Conservation (phyloP, 495 filamentous ascomycete genomes). For the Penicillium arizonense region DNA sequence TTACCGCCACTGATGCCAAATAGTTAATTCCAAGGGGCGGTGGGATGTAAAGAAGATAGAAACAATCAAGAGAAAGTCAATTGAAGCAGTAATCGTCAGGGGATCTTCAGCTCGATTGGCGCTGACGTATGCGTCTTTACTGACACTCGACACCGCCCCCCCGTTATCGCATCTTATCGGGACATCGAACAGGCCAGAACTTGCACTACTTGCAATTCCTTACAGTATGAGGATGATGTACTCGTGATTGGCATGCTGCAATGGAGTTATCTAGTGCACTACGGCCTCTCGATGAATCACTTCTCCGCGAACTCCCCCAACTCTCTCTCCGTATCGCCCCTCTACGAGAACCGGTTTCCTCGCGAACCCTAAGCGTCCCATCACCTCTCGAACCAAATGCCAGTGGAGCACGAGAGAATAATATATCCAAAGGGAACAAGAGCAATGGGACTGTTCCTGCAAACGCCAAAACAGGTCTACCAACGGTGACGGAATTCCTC, state of each 20-base stretch:
- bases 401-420: slow-evolving; percentile 31
- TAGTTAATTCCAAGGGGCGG: too few relatives aligned
- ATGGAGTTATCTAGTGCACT: slow-evolving; percentile 36
- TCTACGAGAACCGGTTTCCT: slow-evolving; percentile 46
- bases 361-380: slow-evolving; percentile 40
- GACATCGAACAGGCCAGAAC: too few relatives aligned
- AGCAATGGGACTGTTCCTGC: slow-evolving; percentile 28
- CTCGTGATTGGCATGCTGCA: background rate
- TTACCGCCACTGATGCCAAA: background rate
- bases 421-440: slow-evolving; percentile 31
- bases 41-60: too few relatives aligned
- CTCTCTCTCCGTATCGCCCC: slow-evolving; percentile 49
- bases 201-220: slow-evolving; percentile 1
- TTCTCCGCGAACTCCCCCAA: slow-evolving; percentile 44
- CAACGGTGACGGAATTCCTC: slow-evolving; percentile 35
- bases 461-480: slow-evolving; percentile 23
- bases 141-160: too few relatives aligned
- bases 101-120: too few relatives aligned
- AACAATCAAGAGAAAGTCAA: too few relatives aligned
- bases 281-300: slow-evolving; percentile 40
- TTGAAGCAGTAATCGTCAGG: too few relatives aligned
- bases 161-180: too few relatives aligned
- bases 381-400: slow-evolving; percentile 50
- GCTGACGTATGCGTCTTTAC: too few relatives aligned
- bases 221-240: too few relatives aligned